Conservation (phyloP, 2,329 filamentous ascomycete genomes). For the Colletotrichum sp. region DNA sequence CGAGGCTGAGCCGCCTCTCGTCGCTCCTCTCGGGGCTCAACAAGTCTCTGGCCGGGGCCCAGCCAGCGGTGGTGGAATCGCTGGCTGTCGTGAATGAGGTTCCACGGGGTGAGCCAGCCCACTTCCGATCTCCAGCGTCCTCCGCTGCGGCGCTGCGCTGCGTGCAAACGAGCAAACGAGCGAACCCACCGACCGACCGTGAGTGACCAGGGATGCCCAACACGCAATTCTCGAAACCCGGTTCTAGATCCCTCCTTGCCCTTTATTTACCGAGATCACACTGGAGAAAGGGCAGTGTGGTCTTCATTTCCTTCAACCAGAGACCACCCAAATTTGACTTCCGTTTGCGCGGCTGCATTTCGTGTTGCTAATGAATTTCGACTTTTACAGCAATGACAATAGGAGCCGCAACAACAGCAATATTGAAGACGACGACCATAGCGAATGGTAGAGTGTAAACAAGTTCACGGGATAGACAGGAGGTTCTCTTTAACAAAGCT, state of each 20-base stretch:
- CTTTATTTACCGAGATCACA: not conserved
- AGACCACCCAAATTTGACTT: not conserved
- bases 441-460: not conserved
- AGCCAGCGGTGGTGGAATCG: not conserved
- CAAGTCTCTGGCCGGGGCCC: not conserved
- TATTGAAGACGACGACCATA: fast-evolving
- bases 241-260: not conserved
- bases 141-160: not conserved
- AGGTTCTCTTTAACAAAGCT: not conserved
- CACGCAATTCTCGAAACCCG: not conserved
- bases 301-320: not conserved
- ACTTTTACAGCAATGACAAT: not conserved
- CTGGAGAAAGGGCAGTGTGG: not conserved
- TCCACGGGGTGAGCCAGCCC: slow-evolving; percentile 1
- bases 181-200: not conserved
- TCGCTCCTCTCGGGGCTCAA: not conserved
- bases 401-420: not conserved
- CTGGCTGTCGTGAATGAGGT: not conserved
- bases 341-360: not conserved
- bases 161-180: not conserved
- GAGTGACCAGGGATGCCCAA: not conserved
- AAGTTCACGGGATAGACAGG: not conserved
- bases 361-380: not conserved
- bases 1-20: slow-evolving; percentile 6
- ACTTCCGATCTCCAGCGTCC: not conserved